Evolutionary conservation across 2,329 filamentous ascomycete species (phyloP).

Genomic region (Pseudopithomyces chartarum): DNA sequence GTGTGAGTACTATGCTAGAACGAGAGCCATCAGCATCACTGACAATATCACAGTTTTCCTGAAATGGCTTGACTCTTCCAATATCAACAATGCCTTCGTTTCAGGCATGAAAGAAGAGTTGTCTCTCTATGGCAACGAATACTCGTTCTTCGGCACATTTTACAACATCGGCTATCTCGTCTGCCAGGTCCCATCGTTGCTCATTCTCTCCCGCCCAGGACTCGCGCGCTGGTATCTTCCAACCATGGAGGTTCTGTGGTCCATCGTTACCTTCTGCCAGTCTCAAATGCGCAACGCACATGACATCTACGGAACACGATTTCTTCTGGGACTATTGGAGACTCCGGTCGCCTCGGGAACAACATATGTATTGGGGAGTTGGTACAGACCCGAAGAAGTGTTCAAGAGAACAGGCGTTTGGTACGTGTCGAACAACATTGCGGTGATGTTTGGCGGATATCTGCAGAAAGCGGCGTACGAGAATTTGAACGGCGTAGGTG

Average conservation of each 20-base stretch:
- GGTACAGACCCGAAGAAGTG: constrained; percentile 52
- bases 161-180: constrained; percentile 48
- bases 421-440: constrained; percentile 58
- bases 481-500: constrained; percentile 55
- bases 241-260: constrained; percentile 49
- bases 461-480: constrained; percentile 61
- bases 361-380: constrained; percentile 45
- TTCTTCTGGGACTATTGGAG: constrained; percentile 43
- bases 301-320: constrained; percentile 48
- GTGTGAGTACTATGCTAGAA: constrained; percentile 30
- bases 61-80: constrained; percentile 45
- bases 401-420: constrained; percentile 63
- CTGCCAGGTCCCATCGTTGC: constrained; percentile 45
- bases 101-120: constrained; percentile 42
- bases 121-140: constrained; percentile 61
- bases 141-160: constrained; percentile 55
- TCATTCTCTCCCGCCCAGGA: constrained; percentile 45
- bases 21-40: neutral
- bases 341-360: constrained; percentile 45
- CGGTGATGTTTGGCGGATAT: constrained; percentile 63
- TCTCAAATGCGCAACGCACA: constrained; percentile 44
- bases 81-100: constrained; percentile 53
- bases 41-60: constrained; percentile 36
- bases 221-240: constrained; percentile 45
- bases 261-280: constrained; percentile 47